Base-by-base conservation (phyloP, 495 filamentous ascomycete species). In the Neurospora tetrasperma region DNA sequence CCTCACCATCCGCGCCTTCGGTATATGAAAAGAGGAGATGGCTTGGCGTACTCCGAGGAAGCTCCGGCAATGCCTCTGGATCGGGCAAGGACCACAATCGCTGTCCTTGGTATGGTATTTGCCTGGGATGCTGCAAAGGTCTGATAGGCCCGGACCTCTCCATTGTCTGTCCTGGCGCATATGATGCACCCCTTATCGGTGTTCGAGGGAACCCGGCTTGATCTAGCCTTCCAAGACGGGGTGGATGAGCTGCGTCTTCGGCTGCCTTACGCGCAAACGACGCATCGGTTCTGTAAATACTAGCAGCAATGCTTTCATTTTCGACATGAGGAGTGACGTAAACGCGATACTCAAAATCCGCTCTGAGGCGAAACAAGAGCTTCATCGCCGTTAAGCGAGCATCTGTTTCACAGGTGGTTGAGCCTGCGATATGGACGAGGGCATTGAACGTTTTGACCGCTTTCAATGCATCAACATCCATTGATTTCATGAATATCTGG, bases 371-470 rank as follows among this genome's bases (percentile, higher is more conserved):
- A 77, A 96, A 94, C 8, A 98, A 84, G 62, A 97, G 82, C 76
- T 93, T 96, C 83, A 97, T 88, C 5, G 91, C 91, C 11, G 90
- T 91, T 35, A 98, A 82, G 12, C 93, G 91, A 66, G 93, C 89
- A 80, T 93, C 91, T 10, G 86, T 83, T 46, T 88, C 87, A 73
- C 81, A 87, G 2, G 78, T 74, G 27, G 86, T 84, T 12, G 83
- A 86, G 43, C 84, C 82, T 9, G 89, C 89, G 74, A 93, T 87
- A 68, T 84, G 81, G 41, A 92, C 82, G 4, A 94, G 79, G 14
- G 85, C 79, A 10, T 84, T 82, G 71, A 88, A 91, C 5, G 85
- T 79, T 18, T 83, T 83, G 8, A 82, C 76, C 7, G 85, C 82
- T 79, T 90, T 92, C 16, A 73, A 72, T 14, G 83, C 83, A 42